Base-by-base conservation (phyloP, 2,329 filamentous ascomycete genomes). In the Alternaria novae-zelandiae region DNA sequence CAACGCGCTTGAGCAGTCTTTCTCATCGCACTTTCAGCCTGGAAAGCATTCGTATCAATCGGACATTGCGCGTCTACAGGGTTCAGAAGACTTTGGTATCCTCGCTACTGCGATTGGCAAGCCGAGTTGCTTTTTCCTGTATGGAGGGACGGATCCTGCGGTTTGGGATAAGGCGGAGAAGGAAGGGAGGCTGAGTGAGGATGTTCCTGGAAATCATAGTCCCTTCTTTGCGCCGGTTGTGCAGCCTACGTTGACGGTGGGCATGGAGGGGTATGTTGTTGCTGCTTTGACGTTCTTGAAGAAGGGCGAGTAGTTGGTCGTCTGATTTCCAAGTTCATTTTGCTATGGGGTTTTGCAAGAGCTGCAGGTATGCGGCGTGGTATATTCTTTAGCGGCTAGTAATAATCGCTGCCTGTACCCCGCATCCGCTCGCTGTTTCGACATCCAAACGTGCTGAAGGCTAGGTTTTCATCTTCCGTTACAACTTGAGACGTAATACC, bases 41-140 rank as follows among this genome's bases (percentile, higher is more conserved):
- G 63, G 61, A 2, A 59, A 61, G 5, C 60, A 75, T 4, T 71
- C 64, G 2, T 83, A 82, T 41, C 75, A 82, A 11, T 65, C 78
- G 0, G 74, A 84, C 12, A 79, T 81, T 15, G 73, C 81, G n/a
- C 78, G 80, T 0, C 67, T 85, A 0, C 76, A 80, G 4, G 85
- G 82, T 0, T 86, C 83, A 46, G 89, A 90, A 68, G 88, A 90
- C 64, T 89, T 90, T 64, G 81, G 83, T 0, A 84, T 85, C 25
- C 71, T 90, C 49, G 88, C 83, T 0, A 86, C 83, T 0, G 79
- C 78, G 44, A 80, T 84, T 50, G 82, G 80, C 5, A 76, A 79
- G 65, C 88, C 87, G 6, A 83, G 81, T 64, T 83, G 80, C 50
- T 89, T 88, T 69, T 89, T 86, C 80, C 79, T 85, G 69, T 83